Base-by-base conservation (phyloP, 2,329 filamentous ascomycete species). In the Parastagonospora nodorum region DNA sequence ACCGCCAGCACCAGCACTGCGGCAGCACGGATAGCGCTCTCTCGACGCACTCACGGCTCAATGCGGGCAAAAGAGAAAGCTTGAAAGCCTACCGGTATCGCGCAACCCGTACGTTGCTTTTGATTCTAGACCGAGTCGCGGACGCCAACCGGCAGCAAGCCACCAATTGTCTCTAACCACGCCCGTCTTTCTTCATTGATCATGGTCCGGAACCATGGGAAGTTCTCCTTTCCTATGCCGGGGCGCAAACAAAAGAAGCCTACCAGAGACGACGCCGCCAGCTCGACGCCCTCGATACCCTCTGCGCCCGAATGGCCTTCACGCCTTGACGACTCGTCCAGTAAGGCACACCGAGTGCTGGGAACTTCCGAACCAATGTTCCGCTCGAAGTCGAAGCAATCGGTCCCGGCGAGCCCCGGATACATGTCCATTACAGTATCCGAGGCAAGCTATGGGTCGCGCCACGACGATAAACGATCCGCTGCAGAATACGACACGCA, bases 191-290 rank as follows among this genome's bases (percentile, higher is more conserved):
- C 46, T 48, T 37, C 33, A 33, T 27, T 15, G 62, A 65, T 33
- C 52, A 72, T 73, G 71, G 69, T 60, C 43, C 63, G 61, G 31
- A 43, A 54, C 49, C 62, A 57, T 37, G 60, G 57, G n/a, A 65
- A 70, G 54, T 74, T 74, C 58, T 72, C 68, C 57, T 75, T 75
- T 62, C 66, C 71, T 33, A 51, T 74, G 11, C 71, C 71, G 15
- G 68, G 71, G 19, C 67, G 68, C 42, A 66, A 58, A 40, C 63
- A 60, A 44, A 45, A 48, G 40, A 48, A 37, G 39, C 9, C 24
- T 16, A 58, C 63, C 44, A 44, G 15, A 11, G 15, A 24, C 27
- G 58, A 66, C 48, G 52, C 54, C 43, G 41, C 53, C 44, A 57
- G 50, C 54, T 55, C 65, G 8, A 61, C 44, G 15, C 61, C 58